Conservation (phyloP, 1,284 basidiomycete species). For the Rhodotorula mucilaginosa region DNA sequence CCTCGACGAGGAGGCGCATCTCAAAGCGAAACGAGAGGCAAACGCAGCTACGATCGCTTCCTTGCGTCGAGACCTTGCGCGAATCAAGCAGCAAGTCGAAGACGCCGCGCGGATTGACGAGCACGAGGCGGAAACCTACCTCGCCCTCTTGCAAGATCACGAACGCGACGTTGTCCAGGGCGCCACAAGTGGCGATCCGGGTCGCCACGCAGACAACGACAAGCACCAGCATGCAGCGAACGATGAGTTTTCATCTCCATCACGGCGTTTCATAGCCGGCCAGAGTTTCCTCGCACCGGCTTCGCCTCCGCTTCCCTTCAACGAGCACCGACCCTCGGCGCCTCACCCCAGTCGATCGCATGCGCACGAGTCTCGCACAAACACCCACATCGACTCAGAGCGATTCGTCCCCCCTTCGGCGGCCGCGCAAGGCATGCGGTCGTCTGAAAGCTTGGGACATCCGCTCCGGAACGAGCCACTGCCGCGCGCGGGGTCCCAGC, state of each 20-base stretch:
- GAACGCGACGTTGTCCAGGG: background rate
- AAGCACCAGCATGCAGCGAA: background rate
- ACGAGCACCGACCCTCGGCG: background rate
- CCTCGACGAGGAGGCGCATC: slow-evolving; percentile 17
- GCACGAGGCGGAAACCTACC: slow-evolving; percentile 15
- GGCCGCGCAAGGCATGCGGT: too few species aligned
- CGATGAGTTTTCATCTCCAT: background rate
- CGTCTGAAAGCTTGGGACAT: background rate
- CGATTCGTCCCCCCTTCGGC: too few species aligned
- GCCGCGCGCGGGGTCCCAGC: background rate
- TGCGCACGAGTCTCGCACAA: too few species aligned
- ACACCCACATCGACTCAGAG: too few species aligned
- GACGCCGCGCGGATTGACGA: slow-evolving; percentile 13
- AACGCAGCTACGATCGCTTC: slow-evolving; percentile 7
- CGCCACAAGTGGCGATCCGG: background rate
- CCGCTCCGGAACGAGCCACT: background rate
- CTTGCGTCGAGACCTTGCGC: slow-evolving; percentile 5
- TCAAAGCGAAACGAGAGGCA: background rate
- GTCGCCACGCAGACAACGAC: background rate
- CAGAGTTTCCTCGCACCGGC: background rate
- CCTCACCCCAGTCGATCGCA: background rate
- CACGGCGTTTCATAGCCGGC: background rate
- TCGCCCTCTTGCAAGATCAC: background rate
- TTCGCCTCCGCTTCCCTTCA: background rate
- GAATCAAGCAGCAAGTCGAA: background rate